Percentiles rank a stretch among this genome's conserved stretches.
Evolutionary conservation across 495 filamentous ascomycete genomes (phyloP).

Genomic region (Pseudoneurospora amorphoporcata): DNA sequence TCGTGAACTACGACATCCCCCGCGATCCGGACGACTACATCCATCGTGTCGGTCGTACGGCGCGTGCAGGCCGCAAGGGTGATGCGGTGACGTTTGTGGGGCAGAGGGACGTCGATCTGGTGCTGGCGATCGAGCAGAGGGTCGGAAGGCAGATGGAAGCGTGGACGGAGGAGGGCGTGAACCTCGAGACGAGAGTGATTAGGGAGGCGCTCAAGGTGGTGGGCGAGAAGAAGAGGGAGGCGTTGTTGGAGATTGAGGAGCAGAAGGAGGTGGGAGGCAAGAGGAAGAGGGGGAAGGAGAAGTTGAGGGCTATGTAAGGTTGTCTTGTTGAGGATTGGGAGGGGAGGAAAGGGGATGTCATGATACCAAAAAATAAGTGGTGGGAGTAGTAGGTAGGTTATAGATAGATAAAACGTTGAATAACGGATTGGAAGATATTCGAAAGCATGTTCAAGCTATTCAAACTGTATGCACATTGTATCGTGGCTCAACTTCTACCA

Average conservation of each 20-base stretch:
- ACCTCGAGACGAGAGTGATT: constrained; percentile 75
- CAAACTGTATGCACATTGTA: not conserved
- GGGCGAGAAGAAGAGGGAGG: constrained; percentile 84
- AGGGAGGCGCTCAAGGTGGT: constrained; percentile 78
- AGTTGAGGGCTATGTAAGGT: constrained; percentile 19
- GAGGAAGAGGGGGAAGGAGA: constrained; percentile 52
- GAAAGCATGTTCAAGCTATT: not conserved
- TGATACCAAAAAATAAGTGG: not conserved
- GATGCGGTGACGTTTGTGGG: constrained; percentile 82
- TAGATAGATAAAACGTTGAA: not conserved
- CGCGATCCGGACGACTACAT: constrained; percentile 96
- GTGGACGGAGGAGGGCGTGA: constrained; percentile 82
- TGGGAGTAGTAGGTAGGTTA: not conserved
- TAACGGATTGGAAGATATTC: not conserved
- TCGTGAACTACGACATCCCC: constrained; percentile 92
- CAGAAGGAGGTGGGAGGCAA: constrained; percentile 75
- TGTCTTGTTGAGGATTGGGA: not conserved
- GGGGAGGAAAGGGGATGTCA: not conserved
- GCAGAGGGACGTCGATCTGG: constrained; percentile 78
- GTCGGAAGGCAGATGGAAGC: constrained; percentile 70
- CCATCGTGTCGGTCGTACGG: constrained; percentile 90
- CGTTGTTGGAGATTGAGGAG: constrained; percentile 81
- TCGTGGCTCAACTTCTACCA: not conserved
- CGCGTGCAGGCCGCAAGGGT: constrained; percentile 75
- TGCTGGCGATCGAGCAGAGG: constrained; percentile 77